Evolutionary conservation across 176 grass and related monocot genomes (phyloP).

Genomic region (Elymus sibiricus): DNA sequence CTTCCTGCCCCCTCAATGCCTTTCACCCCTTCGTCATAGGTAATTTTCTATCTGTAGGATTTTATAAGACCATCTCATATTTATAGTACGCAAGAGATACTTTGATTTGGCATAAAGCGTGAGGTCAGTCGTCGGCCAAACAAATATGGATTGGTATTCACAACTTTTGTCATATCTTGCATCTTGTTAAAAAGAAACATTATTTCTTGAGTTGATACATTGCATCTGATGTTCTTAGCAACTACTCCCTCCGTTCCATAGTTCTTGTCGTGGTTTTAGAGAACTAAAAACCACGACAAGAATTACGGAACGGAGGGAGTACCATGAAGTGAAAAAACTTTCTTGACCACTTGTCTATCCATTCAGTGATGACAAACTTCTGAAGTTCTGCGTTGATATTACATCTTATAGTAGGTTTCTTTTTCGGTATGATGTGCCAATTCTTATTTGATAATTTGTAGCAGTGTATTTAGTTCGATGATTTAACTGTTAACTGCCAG

Average conservation of each 20-base stretch:
- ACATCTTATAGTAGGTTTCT: neutral
- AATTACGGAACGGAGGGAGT: no score
- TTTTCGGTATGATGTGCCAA: neutral
- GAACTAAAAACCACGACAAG: no score
- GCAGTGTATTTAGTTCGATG: neutral
- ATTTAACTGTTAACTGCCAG: neutral
- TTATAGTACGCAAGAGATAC: neutral
- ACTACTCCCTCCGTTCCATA: no score
- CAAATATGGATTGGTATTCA: neutral
- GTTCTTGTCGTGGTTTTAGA: no score
- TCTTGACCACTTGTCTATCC: neutral
- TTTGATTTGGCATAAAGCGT: neutral
- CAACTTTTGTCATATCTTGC: neutral
- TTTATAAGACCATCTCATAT: neutral
- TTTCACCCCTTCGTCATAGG: constrained; percentile 34
- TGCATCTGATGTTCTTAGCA: constrained; percentile 8
- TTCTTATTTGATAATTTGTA: constrained; percentile 6
- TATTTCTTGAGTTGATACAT: neutral
- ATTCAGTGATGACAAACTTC: neutral
- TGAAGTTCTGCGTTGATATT: neutral
- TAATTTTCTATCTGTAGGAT: neutral
- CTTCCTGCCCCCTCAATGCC: neutral
- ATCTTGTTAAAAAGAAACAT: neutral
- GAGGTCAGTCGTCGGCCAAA: neutral
- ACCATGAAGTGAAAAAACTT: constrained; percentile 3